Evolutionary conservation across 192 early-diverging fungal species (phyloP).

Genomic region (Backusella westeae): DNA sequence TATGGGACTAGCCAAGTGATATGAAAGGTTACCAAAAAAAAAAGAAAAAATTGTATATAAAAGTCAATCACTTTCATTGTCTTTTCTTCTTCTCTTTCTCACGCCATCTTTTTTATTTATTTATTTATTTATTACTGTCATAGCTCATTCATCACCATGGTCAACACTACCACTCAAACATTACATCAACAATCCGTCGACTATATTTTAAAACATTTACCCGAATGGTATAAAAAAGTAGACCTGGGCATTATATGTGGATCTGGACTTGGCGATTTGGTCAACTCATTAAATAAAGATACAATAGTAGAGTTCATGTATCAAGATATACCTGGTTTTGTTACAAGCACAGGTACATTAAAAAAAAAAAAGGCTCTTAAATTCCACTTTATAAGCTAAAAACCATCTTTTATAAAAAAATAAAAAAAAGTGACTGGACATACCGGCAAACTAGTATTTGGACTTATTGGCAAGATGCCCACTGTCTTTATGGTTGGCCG

Average conservation of each 20-base stretch:
- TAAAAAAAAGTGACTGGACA: conserved; percentile 62
- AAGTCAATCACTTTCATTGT: not conserved
- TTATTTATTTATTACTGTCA: not conserved
- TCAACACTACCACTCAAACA: not conserved
- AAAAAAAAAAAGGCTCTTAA: not conserved
- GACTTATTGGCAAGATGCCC: conserved; percentile 61
- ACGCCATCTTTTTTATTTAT: not conserved
- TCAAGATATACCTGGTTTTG: conserved; percentile 85
- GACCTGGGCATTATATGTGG: conserved; percentile 83
- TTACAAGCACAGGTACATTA: conserved; percentile 62
- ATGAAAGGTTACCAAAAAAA: not conserved
- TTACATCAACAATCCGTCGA: not conserved
- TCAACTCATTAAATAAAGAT: conserved; percentile 56
- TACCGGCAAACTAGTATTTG: conserved; percentile 82
- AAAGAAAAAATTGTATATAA: not conserved
- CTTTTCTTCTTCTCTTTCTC: not conserved
- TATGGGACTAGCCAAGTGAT: no score
- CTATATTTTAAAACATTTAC: conserved; percentile 13
- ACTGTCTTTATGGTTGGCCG: conserved; percentile 85
- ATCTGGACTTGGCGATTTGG: conserved; percentile 76
- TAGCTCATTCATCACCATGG: not conserved
- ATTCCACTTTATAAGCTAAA: not conserved
- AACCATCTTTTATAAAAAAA: not conserved
- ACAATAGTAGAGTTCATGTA: conserved; percentile 65
- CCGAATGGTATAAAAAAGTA: conserved; percentile 39